Percentiles rank a stretch among this genome's conserved stretches.
phyloP scores from a whole-genome alignment of 495 filamentous ascomycete genomes.

The Acidiella bohemica region DNA sequence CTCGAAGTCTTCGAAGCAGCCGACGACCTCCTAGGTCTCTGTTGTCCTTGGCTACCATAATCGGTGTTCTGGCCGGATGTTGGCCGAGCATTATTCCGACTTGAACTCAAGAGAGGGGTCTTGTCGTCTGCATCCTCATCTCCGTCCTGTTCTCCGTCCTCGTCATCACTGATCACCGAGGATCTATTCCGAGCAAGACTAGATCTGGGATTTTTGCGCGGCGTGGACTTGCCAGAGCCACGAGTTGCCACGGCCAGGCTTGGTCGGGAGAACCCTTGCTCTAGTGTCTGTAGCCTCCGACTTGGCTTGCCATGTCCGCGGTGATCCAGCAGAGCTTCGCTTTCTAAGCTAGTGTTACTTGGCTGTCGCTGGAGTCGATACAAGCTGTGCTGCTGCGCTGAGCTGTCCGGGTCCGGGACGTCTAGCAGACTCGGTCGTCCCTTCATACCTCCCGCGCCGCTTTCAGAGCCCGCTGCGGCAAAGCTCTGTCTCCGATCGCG shows the following conservation, averaged over 20 bases:
- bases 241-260: slow-evolving; percentile 11
- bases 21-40: background rate
- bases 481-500: slow-evolving; percentile 49
- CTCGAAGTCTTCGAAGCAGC: background rate
- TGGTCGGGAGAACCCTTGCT: slow-evolving; percentile 8
- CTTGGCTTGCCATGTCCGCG: slow-evolving; percentile 10
- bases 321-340: slow-evolving; percentile 31
- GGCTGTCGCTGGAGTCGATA: slow-evolving; percentile 22
- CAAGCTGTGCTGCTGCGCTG: slow-evolving; percentile 24
- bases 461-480: slow-evolving; percentile 36
- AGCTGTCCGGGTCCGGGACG: slow-evolving; percentile 8
- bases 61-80: too few species aligned
- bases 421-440: slow-evolving; percentile 25
- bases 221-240: slow-evolving; percentile 6
- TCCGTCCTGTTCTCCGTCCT: slow-evolving; percentile 12
- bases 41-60: too few species aligned
- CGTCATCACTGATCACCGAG: slow-evolving; percentile 17
- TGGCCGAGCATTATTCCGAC: too few species aligned
- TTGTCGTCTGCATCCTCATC: slow-evolving; percentile 10
- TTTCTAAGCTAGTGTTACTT: slow-evolving; percentile 30
- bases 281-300: slow-evolving; percentile 10
- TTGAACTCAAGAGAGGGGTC: background rate
- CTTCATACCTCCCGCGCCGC: slow-evolving; percentile 22
- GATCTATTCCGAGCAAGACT: background rate
- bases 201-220: too few species aligned